These are phyloP conservation scores for Trametes sp. DNA, from an alignment of 1,284 basidiomycete species.

Conservation along the genomic window DNA sequence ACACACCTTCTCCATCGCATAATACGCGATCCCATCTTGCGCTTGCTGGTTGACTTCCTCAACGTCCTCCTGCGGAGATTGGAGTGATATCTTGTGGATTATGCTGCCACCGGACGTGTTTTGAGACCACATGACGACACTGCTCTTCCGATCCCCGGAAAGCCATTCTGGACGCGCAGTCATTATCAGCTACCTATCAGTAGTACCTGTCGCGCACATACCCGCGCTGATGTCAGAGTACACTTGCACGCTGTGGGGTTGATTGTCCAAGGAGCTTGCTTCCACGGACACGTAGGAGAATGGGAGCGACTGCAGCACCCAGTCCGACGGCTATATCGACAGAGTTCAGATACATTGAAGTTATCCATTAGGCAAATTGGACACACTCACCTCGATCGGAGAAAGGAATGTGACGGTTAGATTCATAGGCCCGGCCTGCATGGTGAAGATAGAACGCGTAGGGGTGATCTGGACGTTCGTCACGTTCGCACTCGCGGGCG, in stretches of 20 bases:
- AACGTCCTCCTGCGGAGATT: constrained; percentile 15
- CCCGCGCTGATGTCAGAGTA: constrained; percentile 47
- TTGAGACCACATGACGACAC: constrained; percentile 26
- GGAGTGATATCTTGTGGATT: constrained; percentile 30
- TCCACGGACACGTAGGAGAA: constrained; percentile 44
- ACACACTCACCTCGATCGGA: constrained; percentile 32
- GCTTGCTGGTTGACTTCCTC: constrained; percentile 32
- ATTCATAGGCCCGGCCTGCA: constrained; percentile 32
- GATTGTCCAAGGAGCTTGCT: constrained; percentile 40
- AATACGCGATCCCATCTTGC: constrained; percentile 34
- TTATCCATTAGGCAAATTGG: background rate
- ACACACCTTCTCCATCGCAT: constrained; percentile 29
- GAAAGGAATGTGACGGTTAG: constrained; percentile 32
- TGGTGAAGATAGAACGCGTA: constrained; percentile 27
- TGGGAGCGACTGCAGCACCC: constrained; percentile 44
- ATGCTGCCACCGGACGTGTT: constrained; percentile 12
- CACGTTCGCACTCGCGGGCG: constrained; percentile 14
- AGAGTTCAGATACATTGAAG: background rate
- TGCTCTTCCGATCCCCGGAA: constrained; percentile 24
- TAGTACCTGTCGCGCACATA: background rate
- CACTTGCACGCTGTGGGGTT: constrained; percentile 41
- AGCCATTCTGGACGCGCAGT: constrained; percentile 28
- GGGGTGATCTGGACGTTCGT: constrained; percentile 25
- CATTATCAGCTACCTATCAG: background rate
- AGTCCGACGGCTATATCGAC: constrained; percentile 39